Percentiles rank a stretch among this genome's conserved stretches.
Conservation (phyloP, 345 rosid species). For the Eutrema japonicum region DNA sequence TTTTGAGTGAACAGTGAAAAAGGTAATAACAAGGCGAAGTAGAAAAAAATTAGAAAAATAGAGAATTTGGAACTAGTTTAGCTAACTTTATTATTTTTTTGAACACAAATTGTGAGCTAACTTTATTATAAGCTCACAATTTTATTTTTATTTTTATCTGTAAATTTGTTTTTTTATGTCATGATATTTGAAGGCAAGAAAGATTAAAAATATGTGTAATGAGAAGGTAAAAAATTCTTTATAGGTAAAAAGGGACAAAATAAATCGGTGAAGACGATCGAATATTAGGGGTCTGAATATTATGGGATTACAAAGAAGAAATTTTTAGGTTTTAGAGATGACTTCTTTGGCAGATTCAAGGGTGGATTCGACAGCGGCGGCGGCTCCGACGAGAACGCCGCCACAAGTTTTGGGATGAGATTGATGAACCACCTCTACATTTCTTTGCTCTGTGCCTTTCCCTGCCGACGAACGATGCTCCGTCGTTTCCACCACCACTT, state of each 20-base stretch:
- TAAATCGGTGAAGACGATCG: neutral
- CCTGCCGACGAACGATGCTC: conserved; percentile 60
- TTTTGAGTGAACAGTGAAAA: too few relatives aligned
- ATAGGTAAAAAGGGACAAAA: neutral
- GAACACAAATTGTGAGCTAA: neutral
- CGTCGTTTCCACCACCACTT: conserved; percentile 48
- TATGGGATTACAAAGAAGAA: neutral
- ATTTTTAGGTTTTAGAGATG: conserved; percentile 34
- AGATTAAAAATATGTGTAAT: too few relatives aligned
- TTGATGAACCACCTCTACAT: conserved; percentile 57
- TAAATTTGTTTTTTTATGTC: too few relatives aligned
- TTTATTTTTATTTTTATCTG: too few relatives aligned
- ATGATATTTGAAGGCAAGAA: neutral
- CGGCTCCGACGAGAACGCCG: conserved; percentile 61
- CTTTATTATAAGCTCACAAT: neutral
- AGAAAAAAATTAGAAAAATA: neutral
- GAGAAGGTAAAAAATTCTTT: neutral
- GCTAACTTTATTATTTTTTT: neutral
- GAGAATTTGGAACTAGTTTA: neutral
- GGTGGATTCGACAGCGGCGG: conserved; percentile 57
- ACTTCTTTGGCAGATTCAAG: conserved; percentile 67
- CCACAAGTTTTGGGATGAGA: conserved; percentile 57
- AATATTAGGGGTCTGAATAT: neutral
- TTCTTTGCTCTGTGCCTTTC: conserved; percentile 52
- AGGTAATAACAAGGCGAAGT: neutral